Conservation (phyloP, 768 basidiomycete genomes). For the Leccinellum luteum region DNA sequence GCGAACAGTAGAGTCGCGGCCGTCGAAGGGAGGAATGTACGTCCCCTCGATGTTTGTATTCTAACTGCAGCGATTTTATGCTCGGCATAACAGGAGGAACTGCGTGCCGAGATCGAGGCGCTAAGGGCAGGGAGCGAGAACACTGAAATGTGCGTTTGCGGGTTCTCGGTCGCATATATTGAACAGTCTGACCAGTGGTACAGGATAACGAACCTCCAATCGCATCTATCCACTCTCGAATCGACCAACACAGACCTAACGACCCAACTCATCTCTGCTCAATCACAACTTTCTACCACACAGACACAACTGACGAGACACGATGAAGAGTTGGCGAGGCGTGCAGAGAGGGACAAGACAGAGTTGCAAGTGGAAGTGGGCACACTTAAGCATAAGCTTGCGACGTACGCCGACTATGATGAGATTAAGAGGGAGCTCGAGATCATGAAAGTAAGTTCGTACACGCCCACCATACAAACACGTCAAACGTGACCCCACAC, state of each 20-base stretch:
- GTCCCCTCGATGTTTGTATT: conserved; percentile 14
- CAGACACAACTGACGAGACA: conserved; percentile 20
- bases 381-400: conserved; percentile 63
- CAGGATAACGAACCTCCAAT: conserved; percentile 48
- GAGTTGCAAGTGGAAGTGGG: conserved; percentile 63
- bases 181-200: neutral
- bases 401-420: conserved; percentile 83
- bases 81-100: conserved; percentile 62
- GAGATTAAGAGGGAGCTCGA: conserved; percentile 97
- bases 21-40: conserved; percentile 89
- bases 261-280: conserved; percentile 12
- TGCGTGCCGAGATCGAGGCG: conserved; percentile 92
- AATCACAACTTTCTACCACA: conserved; percentile 17
- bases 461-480: neutral
- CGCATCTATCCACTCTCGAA: conserved; percentile 74
- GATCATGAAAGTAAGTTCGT: conserved; percentile 84
- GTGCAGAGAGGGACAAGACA: conserved; percentile 15
- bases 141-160: conserved; percentile 57
- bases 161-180: neutral
- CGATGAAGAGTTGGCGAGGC: conserved; percentile 15
- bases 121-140: conserved; percentile 76
- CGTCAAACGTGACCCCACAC: neutral
- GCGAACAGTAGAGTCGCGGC: conserved; percentile 93
- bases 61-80: neutral
- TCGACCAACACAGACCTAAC: conserved; percentile 36